Base-by-base conservation (phyloP, 257 asterid genomes). In the Scutellaria baicalensis region DNA sequence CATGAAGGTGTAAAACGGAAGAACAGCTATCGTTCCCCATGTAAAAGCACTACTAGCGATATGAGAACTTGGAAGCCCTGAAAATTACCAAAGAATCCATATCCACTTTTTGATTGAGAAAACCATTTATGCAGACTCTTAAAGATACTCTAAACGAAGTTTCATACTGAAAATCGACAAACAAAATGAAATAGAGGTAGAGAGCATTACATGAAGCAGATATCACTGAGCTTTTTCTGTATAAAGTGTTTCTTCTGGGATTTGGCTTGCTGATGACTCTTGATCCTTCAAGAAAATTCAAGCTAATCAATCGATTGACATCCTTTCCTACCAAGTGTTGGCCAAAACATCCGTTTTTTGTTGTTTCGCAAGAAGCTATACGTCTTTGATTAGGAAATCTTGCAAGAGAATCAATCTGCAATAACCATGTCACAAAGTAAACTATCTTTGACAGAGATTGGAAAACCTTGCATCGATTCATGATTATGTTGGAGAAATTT, bases 1-100 rank as follows among this genome's bases (percentile, higher is more conserved):
- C 98, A 93, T 93, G 76, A 86, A 81, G 20, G 95, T 78, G 75
- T 93, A 93, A 75, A 91, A 87, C 12, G 98, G 98, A 80, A 93
- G 96, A 57, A 93, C 97, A 42, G 88, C 95, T 63, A 78, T 82
- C 0, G 98, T 93, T 52, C 98, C 97, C 64, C 81, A 66, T 0
- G 96, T 88, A 67, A 91, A 93, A 27, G 82, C 96, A 67, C 81
- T 84, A 49, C 78, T 80, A 23, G 95, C 95, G 69, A 93, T 71
- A 68, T 93, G 88, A 56, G 95, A 70, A 78, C 74, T 79, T 16
- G 84, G 72, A 51, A 88, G 16, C 87, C 90, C 98, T 93, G 88
- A 75, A 82, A 35, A 20, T 16, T 10, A 64, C 39, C 65, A 48
- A 14, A 33, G 17, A 8, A 47, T n/a, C 12, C 16, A 11, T 9